These are phyloP conservation scores for Arthroderma sp. DNA, from an alignment of 2,329 filamentous ascomycete genomes.

Conservation along the genomic window DNA sequence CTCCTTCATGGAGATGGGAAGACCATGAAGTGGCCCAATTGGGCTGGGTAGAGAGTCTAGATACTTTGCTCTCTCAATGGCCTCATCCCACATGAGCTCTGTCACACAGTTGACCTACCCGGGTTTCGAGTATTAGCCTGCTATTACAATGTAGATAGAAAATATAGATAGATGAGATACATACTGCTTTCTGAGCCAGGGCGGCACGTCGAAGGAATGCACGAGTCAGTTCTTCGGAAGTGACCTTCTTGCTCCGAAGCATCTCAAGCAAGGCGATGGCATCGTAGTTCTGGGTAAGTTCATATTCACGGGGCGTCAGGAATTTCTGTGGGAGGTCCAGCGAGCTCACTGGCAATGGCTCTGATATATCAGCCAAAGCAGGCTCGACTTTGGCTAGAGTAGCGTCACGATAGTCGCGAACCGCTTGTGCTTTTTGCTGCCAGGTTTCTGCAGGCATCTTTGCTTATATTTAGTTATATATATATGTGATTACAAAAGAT, in stretches of 20 bases:
- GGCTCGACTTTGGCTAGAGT: conserved; percentile 15
- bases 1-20: conserved; percentile 43
- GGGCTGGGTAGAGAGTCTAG: conserved; percentile 34
- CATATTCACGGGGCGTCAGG: conserved; percentile 35
- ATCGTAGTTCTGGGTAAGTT: conserved; percentile 36
- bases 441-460: conserved; percentile 4
- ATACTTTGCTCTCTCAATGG: conserved; percentile 33
- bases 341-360: conserved; percentile 12
- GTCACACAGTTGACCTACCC: conserved; percentile 43
- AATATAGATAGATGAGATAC: conserved; percentile 12
- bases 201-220: conserved; percentile 45
- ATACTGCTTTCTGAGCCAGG: conserved; percentile 38
- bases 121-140: neutral
- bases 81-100: conserved; percentile 40
- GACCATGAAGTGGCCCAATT: conserved; percentile 48
- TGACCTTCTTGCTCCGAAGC: conserved; percentile 34
- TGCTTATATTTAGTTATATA: too few species aligned
- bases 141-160: neutral
- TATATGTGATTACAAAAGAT: too few species aligned
- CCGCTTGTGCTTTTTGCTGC: conserved; percentile 11
- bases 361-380: conserved; percentile 8
- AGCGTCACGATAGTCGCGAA: conserved; percentile 15
- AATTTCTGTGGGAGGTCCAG: conserved; percentile 30
- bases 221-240: conserved; percentile 32
- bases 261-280: conserved; percentile 30